A percentile compares a stretch with the other conserved stretches of the same genome.
Conservation (phyloP, 2,329 filamentous ascomycete species). For the Zymoseptoria ardabiliae region DNA sequence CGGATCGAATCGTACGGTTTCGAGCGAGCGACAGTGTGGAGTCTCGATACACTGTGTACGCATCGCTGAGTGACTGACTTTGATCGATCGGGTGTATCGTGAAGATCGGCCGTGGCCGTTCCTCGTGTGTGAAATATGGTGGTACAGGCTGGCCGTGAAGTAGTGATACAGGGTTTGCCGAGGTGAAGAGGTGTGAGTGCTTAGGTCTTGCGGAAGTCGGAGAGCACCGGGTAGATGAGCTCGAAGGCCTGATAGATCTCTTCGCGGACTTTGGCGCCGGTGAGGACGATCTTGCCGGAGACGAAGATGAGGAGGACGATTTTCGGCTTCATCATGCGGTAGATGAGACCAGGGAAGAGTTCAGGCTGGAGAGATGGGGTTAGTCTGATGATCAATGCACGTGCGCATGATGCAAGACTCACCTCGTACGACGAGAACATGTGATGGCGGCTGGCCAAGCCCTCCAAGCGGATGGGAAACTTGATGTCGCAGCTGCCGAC, state of each 20-base stretch:
- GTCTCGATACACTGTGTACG: not conserved
- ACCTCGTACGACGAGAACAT: conserved; percentile 96
- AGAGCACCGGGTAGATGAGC: conserved; percentile 82
- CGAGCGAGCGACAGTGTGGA: conserved; percentile 1
- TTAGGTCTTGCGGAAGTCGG: conserved; percentile 21
- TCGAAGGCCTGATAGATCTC: conserved; percentile 97
- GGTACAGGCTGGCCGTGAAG: conserved; percentile 21
- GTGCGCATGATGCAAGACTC: not conserved
- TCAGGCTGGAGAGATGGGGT: conserved; percentile 51
- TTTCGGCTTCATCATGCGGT: conserved; percentile 99
- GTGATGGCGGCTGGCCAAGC: conserved; percentile 92
- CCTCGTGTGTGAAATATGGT: conserved; percentile 16
- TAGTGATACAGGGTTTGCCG: conserved; percentile 24
- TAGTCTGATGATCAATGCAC: not conserved
- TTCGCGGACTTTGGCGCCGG: conserved; percentile 93
- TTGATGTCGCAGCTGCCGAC: conserved; percentile 99
- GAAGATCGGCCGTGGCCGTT: conserved; percentile 25
- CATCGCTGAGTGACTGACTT: conserved; percentile 1
- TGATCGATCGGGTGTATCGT: conserved; percentile 1
- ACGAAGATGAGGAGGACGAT: conserved; percentile 94
- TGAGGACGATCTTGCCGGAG: conserved; percentile 95
- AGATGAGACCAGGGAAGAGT: conserved; percentile 97
- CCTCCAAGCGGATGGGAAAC: conserved; percentile 95
- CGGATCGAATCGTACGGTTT: conserved; percentile 1
- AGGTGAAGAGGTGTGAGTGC: not conserved